Evolutionary conservation across 2,329 filamentous ascomycete genomes (phyloP).

Genomic region (Blumeriella jaapii): DNA sequence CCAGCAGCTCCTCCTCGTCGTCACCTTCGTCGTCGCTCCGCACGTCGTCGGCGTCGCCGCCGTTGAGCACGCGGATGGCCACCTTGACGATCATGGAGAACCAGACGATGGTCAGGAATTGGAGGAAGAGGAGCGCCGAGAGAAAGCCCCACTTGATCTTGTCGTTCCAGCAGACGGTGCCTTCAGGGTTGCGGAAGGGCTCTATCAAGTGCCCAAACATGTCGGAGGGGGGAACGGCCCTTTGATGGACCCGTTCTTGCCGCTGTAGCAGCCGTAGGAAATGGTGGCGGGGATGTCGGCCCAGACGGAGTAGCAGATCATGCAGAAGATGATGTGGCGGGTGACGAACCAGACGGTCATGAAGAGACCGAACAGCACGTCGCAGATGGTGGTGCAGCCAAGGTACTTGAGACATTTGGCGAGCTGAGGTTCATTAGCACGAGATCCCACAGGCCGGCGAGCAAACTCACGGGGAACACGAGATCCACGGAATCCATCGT

Average conservation of each 20-base stretch:
- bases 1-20: slow-evolving; percentile 45
- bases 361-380: slow-evolving; percentile 74
- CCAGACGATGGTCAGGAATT: slow-evolving; percentile 75
- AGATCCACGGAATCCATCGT: slow-evolving; percentile 93
- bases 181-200: slow-evolving; percentile 60
- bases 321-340: slow-evolving; percentile 70
- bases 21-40: slow-evolving; percentile 79
- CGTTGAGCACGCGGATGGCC: slow-evolving; percentile 66
- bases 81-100: slow-evolving; percentile 81
- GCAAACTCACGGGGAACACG: slow-evolving; percentile 60
- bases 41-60: slow-evolving; percentile 69
- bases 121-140: slow-evolving; percentile 62
- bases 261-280: slow-evolving; percentile 59
- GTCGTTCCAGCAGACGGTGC: slow-evolving; percentile 69
- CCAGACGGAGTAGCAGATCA: slow-evolving; percentile 75
- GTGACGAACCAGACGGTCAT: slow-evolving; percentile 74
- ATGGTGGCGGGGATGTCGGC: slow-evolving; percentile 51
- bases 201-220: slow-evolving; percentile 54
- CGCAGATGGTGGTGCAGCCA: slow-evolving; percentile 64
- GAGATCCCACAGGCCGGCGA: neutral
- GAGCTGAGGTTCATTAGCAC: slow-evolving; percentile 38
- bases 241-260: slow-evolving; percentile 40
- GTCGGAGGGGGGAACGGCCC: slow-evolving; percentile 41
- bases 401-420: slow-evolving; percentile 94
- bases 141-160: slow-evolving; percentile 69